Evolutionary conservation across 352 stramenopile species (phyloP).

Genomic region (Thalassiosira oceanica): DNA sequence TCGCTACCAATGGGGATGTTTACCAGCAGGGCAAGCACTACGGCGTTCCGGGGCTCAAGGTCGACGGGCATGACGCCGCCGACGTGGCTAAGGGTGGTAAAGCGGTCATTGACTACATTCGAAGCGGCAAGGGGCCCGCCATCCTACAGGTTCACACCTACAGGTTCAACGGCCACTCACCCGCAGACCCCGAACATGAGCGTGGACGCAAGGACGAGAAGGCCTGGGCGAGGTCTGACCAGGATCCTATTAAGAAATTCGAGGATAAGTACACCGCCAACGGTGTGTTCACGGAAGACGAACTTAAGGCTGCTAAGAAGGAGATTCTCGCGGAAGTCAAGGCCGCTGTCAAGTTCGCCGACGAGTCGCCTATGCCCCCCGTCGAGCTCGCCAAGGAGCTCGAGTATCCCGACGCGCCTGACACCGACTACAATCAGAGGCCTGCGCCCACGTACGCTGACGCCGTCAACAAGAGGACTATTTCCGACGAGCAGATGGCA

Average conservation of each 20-base stretch:
- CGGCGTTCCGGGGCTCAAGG: constrained; percentile 82
- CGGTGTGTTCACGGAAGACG: constrained; percentile 80
- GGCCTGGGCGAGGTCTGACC: constrained; percentile 81
- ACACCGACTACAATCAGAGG: constrained; percentile 86
- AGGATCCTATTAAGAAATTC: constrained; percentile 87
- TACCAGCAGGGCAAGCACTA: constrained; percentile 85
- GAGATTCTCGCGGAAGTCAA: constrained; percentile 78
- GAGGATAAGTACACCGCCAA: constrained; percentile 78
- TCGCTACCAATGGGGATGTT: constrained; percentile 85
- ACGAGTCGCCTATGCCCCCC: constrained; percentile 80
- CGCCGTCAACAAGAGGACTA: constrained; percentile 75
- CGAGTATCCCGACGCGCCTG: constrained; percentile 83
- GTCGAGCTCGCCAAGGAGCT: constrained; percentile 87
- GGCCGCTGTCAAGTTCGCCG: constrained; percentile 83
- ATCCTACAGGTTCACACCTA: constrained; percentile 89
- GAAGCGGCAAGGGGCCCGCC: constrained; percentile 82
- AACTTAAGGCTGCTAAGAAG: constrained; percentile 79
- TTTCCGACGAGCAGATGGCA: constrained; percentile 71
- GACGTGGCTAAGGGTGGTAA: constrained; percentile 84
- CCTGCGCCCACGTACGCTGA: constrained; percentile 67
- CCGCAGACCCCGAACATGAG: constrained; percentile 88
- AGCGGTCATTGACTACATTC: constrained; percentile 86
- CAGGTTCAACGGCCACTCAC: constrained; percentile 87
- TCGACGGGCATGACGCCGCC: constrained; percentile 83
- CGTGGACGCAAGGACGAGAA: constrained; percentile 88